Evolutionary conservation across 2,329 filamentous ascomycete genomes (phyloP), one percentile per base, ranked within the genome.

Genomic region (Mollisia scopiformis): DNA sequence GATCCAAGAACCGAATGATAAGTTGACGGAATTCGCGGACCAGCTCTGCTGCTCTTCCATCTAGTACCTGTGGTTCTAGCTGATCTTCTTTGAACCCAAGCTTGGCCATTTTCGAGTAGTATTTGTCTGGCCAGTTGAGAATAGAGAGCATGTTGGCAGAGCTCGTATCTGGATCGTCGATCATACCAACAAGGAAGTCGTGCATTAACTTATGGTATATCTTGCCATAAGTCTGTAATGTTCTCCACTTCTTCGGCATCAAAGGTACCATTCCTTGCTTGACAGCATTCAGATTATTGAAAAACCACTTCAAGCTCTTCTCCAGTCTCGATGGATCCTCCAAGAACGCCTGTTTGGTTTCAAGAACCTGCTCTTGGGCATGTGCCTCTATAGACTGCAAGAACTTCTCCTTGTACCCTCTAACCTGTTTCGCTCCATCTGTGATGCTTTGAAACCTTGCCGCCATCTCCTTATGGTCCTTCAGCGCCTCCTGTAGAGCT

Each of bases 321-420:
- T 96, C 91, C 50, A 99, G 82, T 70, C 86, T 87, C 53, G 88
- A 84, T 0, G 95, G 91, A 72, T 98, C 92, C 37, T 89, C 90
- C 56, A 94, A 78, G 75, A 99, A 98, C 50, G 88, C 84, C 57
- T 88, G 80, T 56, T 85, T 84, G 28, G 85, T 82, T 35, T 80
- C 78, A 19, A 84, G 81, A 63, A 91, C 87, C 65, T 89, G 85
- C 14, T 78, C 79, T 58, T 85, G 79, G 2, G 86, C 87, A 59
- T 86, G 84, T 27, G 84, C 77, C 69, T 88, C 82, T 59, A 91
- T 87, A 2, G 87, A 84, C 66, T 88, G 84, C 39, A 97, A 76
- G 74, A 98, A 97, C 74, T 97, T 97, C 69, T 96, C 91, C 79
- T 98, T 99, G 80, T 99, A 99, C 2, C 94, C 95, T 66, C 94